Evolutionary conservation across 2,329 filamentous ascomycete genomes (phyloP).

Genomic region (Colletotrichum sp.): DNA sequence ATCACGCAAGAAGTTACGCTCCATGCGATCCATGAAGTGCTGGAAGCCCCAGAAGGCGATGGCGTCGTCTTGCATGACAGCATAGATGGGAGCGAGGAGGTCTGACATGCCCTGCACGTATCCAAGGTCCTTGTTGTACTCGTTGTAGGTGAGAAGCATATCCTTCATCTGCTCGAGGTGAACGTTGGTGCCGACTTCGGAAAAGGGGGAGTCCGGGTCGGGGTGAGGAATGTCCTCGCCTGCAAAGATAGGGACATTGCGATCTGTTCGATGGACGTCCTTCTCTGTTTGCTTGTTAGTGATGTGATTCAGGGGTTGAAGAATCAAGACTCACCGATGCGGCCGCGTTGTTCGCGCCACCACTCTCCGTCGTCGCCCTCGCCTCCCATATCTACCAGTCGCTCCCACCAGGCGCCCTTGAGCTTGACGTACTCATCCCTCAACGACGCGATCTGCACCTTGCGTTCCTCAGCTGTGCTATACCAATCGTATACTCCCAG

Average conservation of each 20-base stretch:
- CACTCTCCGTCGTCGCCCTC: constrained; percentile 86
- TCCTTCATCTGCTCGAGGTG: constrained; percentile 99
- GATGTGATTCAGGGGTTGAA: not conserved
- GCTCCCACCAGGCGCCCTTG: constrained; percentile 96
- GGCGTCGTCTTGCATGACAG: constrained; percentile 96
- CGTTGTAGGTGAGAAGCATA: constrained; percentile 98
- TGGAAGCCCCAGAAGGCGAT: constrained; percentile 97
- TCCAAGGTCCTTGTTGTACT: constrained; percentile 93
- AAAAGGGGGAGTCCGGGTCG: constrained; percentile 94
- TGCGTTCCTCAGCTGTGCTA: constrained; percentile 84
- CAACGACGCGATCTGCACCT: constrained; percentile 80
- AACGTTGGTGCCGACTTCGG: constrained; percentile 91
- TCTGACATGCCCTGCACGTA: constrained; percentile 99
- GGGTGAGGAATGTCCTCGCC: constrained; percentile 97
- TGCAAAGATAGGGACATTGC: constrained; percentile 91
- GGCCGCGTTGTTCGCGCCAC: constrained; percentile 92
- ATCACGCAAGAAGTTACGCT: constrained; percentile 93
- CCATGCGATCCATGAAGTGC: constrained; percentile 97
- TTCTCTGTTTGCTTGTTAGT: constrained; percentile 71
- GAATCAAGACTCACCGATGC: constrained; percentile 77
- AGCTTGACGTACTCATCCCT: constrained; percentile 93
- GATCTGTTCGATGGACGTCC: constrained; percentile 96
- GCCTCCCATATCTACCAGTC: constrained; percentile 81
- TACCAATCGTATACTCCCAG: constrained; percentile 94
- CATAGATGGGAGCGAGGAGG: constrained; percentile 92